Evolutionary conservation across 306 rosid species (phyloP).

Genomic region (Cucumis melo): DNA sequence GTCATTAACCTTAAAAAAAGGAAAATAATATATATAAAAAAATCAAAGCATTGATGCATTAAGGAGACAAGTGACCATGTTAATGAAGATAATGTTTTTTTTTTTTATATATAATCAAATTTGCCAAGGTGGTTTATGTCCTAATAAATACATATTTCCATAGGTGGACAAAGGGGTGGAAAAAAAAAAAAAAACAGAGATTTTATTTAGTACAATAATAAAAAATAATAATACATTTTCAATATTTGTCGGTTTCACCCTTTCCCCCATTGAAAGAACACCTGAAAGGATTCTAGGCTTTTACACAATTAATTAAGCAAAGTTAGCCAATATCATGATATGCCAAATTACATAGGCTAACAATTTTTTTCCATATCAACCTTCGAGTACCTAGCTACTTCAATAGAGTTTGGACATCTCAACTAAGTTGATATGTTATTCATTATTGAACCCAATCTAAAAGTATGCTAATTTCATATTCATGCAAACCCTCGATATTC

Average conservation of each 20-base stretch:
- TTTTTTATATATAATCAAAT: not conserved
- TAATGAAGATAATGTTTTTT: not conserved
- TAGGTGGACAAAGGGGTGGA: not conserved
- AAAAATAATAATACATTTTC: not conserved
- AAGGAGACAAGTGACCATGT: conserved; percentile 2
- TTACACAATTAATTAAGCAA: not conserved
- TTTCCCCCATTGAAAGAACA: not conserved
- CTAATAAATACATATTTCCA: not conserved
- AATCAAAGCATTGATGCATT: not conserved
- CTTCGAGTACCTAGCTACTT: no score
- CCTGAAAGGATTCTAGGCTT: not conserved
- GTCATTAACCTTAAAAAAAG: not conserved
- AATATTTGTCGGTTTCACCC: not conserved
- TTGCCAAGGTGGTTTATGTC: not conserved
- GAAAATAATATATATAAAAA: not conserved
- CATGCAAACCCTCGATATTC: not conserved
- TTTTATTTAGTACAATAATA: not conserved
- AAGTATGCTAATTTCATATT: not conserved
- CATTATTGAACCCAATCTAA: no score
- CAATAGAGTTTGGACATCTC: no score
- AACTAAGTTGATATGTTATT: no score
- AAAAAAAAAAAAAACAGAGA: not conserved
- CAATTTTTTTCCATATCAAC: no score
- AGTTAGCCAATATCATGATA: not conserved
- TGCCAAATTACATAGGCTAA: not conserved